Base-by-base conservation (phyloP, 2,329 filamentous ascomycete genomes). In the Phialocephala subalpina region DNA sequence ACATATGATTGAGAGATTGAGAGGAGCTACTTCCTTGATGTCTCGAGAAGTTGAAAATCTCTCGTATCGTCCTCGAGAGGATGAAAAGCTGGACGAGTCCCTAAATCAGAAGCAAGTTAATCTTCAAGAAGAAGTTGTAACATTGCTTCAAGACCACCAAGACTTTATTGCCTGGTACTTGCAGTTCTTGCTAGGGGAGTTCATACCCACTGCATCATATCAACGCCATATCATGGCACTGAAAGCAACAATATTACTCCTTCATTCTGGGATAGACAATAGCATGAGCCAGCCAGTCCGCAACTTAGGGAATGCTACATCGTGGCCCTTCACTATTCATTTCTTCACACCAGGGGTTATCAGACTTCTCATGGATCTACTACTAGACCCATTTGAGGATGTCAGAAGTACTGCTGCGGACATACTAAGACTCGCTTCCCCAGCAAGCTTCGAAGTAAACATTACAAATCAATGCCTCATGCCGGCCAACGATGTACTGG, bases 351-450 rank as follows among this genome's bases (percentile, higher is more conserved):
- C 72, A 2, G 82, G 78, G 0, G 87, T 90, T 80, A 78, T 87
- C 12, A 83, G 91, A 57, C 82, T 89, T 4, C 81, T 98, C 7
- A 81, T 94, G 16, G 93, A 97, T 76, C 85, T 97, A 25, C 79
- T 97, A 8, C 83, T 97, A 75, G 92, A 99, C 73, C 93, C 95
- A 0, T 99, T 97, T 74, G 96, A 98, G 64, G 96, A 99, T 77
- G 92, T 98, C 4, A 86, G 95, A 70, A 87, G 86, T 52, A 78
- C 80, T 42, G 84, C 88, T 2, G 80, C 83, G 0, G 78, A 77
- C 1, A 79, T 89, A 1, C 72, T 92, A 33, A 82, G 81, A 60
- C 73, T 86, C n/a, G 81, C 86, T 47, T 78, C 81, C 1, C 78
- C 80, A 27, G 72, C 76, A 69, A 42, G 18, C 25, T 53, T 53